Evolutionary conservation across 352 stramenopile genomes (phyloP), one percentile per base, ranked within the genome.

Genomic region (Phytophthora constricta): DNA sequence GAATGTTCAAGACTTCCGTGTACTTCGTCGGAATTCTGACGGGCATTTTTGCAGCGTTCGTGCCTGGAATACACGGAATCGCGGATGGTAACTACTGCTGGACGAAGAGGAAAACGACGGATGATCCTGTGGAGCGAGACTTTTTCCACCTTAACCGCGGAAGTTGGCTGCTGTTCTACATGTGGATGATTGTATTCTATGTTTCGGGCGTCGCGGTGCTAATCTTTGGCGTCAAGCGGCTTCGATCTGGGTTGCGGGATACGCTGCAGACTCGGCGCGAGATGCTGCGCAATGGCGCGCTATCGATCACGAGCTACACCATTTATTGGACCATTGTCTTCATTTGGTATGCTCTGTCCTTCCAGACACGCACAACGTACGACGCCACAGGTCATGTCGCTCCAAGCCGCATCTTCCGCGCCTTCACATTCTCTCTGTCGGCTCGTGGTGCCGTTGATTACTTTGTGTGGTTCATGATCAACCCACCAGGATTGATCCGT

Each of bases 381-480:
- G 64, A 87, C 8, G 54, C 55, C 0, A 49, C 85, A 16, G 71
- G 68, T 3, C 58, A 69, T 0, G 75, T 92, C 42, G 34, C 60
- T 14, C 76, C 83, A 3, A 89, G 71, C 52, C 76, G 70, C 28
- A 62, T 84, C n/a, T 93, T 93, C 43, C 80, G 85, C 26, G 69
- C 73, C 9, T 95, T 86, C 68, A 79, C 79, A 25, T 94, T 93
- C 60, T 63, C 81, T 5, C 60, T 96, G 23, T 80, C 86, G 2
- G 84, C 81, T 4, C 85, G 86, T 11, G 87, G 86, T 10, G 68
- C 77, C 10, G 72, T 93, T 13, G 82, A 93, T 65, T 93, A 91
- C 67, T 90, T 94, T 42, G 79, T 96, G 56, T 95, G 87, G 87
- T 95, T 95, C 58, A 93, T 91, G 79, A 87, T 93, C 65, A 95